Percentiles rank a stretch among this genome's conserved stretches.
These are phyloP conservation scores for Taiozyma sp. DNA, from an alignment of 1,139 yeast species.

Conservation along the genomic window DNA sequence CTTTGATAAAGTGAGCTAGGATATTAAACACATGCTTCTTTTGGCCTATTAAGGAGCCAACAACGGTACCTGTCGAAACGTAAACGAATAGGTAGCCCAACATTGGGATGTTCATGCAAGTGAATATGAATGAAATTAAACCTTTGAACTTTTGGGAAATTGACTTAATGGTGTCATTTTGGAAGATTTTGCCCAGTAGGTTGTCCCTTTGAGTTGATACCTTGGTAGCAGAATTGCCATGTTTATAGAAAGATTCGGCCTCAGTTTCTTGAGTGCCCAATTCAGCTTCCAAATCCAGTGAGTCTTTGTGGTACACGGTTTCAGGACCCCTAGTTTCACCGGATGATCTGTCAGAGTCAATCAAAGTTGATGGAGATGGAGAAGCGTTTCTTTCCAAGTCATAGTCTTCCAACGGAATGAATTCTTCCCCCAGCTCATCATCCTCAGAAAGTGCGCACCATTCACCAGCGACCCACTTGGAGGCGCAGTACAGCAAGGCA, in stretches of 20 bases:
- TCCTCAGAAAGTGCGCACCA: slow-evolving; percentile 18
- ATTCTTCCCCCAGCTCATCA: slow-evolving; percentile 24
- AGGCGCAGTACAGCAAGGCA: slow-evolving; percentile 41
- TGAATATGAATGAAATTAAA: slow-evolving; percentile 38
- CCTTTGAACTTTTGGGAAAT: slow-evolving; percentile 36
- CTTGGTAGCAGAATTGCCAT: slow-evolving; percentile 1
- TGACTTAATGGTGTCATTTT: slow-evolving; percentile 27
- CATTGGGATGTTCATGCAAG: slow-evolving; percentile 59
- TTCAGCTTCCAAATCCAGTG: slow-evolving; percentile 4
- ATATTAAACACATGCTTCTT: slow-evolving; percentile 68
- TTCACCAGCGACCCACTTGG: slow-evolving; percentile 36
- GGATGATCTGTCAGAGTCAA: slow-evolving; percentile 13
- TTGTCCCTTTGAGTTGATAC: slow-evolving; percentile 25
- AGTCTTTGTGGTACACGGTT: slow-evolving; percentile 5
- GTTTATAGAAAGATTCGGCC: slow-evolving; percentile 5
- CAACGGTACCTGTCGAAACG: slow-evolving; percentile 71
- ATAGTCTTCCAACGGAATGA: slow-evolving; percentile 25
- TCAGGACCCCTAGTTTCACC: slow-evolving; percentile 7
- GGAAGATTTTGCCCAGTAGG: slow-evolving; percentile 28
- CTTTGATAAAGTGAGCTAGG: slow-evolving; percentile 93
- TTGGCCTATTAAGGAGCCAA: slow-evolving; percentile 66
- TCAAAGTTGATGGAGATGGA: slow-evolving; percentile 18
- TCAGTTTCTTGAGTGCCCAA: background rate
- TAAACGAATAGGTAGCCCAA: slow-evolving; percentile 57
- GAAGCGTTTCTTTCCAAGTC: slow-evolving; percentile 17